These are phyloP conservation scores for Cadophora luteo-olivacea DNA, from an alignment of 2,329 filamentous ascomycete species.

Conservation along the genomic window DNA sequence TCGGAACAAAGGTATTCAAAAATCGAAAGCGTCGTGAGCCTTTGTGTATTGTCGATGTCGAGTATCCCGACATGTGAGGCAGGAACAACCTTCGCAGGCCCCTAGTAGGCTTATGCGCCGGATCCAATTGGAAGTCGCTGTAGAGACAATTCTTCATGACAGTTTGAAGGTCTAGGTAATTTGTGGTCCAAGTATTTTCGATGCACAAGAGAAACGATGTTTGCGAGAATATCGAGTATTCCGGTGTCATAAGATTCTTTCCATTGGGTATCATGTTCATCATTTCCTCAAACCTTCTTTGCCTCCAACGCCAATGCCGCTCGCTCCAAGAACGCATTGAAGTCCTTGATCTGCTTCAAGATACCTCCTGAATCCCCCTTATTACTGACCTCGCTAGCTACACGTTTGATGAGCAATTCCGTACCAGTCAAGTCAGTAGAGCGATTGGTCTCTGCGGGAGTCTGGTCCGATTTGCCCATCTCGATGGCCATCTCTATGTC, in stretches of 20 bases:
- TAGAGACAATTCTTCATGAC: neutral
- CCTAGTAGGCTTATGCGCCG: neutral
- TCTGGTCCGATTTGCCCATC: conserved; percentile 56
- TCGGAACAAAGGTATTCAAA: neutral
- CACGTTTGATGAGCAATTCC: conserved; percentile 61
- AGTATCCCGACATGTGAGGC: neutral
- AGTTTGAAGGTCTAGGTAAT: neutral
- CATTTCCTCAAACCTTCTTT: conserved; percentile 28
- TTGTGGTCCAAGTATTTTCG: no score
- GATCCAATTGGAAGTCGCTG: neutral
- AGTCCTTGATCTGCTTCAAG: conserved; percentile 63
- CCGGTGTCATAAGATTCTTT: conserved; percentile 7
- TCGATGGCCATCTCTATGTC: conserved; percentile 65
- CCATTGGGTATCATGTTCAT: conserved; percentile 29
- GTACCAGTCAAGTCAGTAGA: conserved; percentile 60
- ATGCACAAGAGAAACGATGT: neutral
- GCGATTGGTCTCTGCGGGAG: conserved; percentile 53
- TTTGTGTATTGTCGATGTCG: neutral
- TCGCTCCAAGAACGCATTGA: conserved; percentile 69
- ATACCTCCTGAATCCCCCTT: conserved; percentile 57
- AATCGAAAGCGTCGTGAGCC: neutral
- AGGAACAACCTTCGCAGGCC: neutral
- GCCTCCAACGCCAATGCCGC: conserved; percentile 62
- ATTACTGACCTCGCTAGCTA: conserved; percentile 60
- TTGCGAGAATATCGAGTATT: neutral